Base-by-base conservation (phyloP, 164 flowering plant genomes). In the Macadamia integrifolia region DNA sequence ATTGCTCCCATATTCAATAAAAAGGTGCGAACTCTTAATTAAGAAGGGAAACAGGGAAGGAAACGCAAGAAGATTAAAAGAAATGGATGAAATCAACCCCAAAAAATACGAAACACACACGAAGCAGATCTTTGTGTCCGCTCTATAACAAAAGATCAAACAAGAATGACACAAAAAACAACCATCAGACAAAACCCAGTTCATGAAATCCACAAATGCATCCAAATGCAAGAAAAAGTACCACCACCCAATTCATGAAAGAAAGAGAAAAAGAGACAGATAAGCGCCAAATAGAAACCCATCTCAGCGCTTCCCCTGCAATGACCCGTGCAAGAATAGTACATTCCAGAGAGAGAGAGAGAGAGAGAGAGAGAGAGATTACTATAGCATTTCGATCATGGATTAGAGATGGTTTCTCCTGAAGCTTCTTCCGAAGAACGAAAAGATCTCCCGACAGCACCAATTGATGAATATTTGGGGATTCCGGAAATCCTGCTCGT, bases 341-440 rank as follows among this genome's bases (percentile, higher is more conserved):
- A 1, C 40, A 35, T 35, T 35, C 40, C 1, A 35, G 40, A 35
- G 40, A 35, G n/a, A n/a, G n/a, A n/a, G n/a, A 4, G n/a, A 62
- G 0, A 70, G 35, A 73, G 60, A 32, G 60, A 58, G 46, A 61
- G 67, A 65, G 40, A 75, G 23, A 68, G 62, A 71, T 75, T 82
- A 95, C 99, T 55, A 95, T 85, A 35, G 88, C 84, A 72, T 95
- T 95, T 35, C 87, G 74, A 12, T 90, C 89, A 53, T 92, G 89
- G 75, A 95, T 86, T 66, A 95, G 93, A 64, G 87, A 82, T 17
- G 99, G 96, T 69, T 86, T 86, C 58, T 78, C 86, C 0, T 76
- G 73, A 30, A 95, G 85, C 58, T 85, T 73, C 80, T 72, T 87
- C 82, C 82, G 86, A 60, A 92, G 75, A 28, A 71, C 74, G 52